Base-by-base conservation (phyloP, 176 grass and related monocot genomes). In the Juncus inflexus region DNA sequence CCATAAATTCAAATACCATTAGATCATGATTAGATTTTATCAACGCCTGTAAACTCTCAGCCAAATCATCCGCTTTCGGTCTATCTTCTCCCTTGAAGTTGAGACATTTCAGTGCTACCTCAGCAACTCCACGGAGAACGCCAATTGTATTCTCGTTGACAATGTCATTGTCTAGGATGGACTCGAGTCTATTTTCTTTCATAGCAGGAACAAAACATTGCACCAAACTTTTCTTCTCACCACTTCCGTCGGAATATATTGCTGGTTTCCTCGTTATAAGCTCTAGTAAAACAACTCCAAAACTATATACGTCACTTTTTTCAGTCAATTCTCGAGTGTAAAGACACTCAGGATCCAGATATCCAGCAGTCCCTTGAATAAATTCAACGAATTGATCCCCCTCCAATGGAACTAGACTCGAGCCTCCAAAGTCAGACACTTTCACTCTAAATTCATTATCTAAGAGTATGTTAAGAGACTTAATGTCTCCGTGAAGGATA, bases 391-490 rank as follows among this genome's bases (percentile, higher is more conserved):
- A 12, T 12, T 73, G 60, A 12, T 19, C 3, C 12, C 63, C 40
- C 9, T 79, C 77, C 2, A 15, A 9, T 0, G 77, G 37, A 43
- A 72, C 8, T 12, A 73, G 42, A 14, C 53, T 79, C 7, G 59
- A 79, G 3, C 59, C 67, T 6, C 77, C 77, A n/a, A 73, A 79
- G 7, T 79, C 77, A 0, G 67, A 59, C 15, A 79, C 40, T 47
- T 73, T 79, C 8, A 10, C 58, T 37, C 3, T 13, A 35, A 13
- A 63, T 6, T 63, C 13, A 59, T 59, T 13, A 5, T 58, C 58
- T 42, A 79, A 37, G 36, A 79, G 76, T 64, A 79, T 79, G 37
- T 79, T 79, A 10, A 66, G 28, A 3, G 66, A 69, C n/a, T 79
- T 79, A 0, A 79, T 58, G 62, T 79, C 76, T 16, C 66, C 67